A percentile compares a stretch with the other conserved stretches of the same genome.
Evolutionary conservation across 345 rosid species (phyloP).

Genomic region (Passiflora organensis): DNA sequence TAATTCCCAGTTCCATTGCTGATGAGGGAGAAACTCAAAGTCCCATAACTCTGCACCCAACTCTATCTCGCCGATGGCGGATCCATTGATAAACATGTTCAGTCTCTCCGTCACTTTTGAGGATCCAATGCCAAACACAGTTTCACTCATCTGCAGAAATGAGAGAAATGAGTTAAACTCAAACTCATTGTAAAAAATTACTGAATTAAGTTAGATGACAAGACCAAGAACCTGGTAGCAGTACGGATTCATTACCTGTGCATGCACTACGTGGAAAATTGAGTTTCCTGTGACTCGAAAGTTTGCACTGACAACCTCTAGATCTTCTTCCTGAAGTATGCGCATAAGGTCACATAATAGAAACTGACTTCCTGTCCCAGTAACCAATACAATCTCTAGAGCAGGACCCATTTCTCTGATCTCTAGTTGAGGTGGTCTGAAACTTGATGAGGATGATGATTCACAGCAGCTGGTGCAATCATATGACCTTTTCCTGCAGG

Average conservation of each 20-base stretch:
- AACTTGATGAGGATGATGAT: too few relatives aligned
- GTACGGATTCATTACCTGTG: slow-evolving; percentile 36
- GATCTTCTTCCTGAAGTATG: slow-evolving; percentile 39
- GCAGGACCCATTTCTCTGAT: slow-evolving; percentile 32
- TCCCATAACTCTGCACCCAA: slow-evolving; percentile 17
- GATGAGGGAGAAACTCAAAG: slow-evolving; percentile 1
- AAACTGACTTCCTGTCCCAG: slow-evolving; percentile 22
- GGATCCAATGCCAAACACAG: slow-evolving; percentile 25
- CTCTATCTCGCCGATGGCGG: slow-evolving; percentile 16
- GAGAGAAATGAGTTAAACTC: not conserved
- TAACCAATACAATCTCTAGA: slow-evolving; percentile 32
- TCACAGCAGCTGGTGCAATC: not conserved
- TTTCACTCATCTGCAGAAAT: slow-evolving; percentile 26
- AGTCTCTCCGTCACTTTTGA: slow-evolving; percentile 32
- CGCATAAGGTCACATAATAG: slow-evolving; percentile 32
- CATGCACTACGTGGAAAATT: slow-evolving; percentile 32
- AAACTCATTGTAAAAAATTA: not conserved
- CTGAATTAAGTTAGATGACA: too few relatives aligned
- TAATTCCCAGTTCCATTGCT: too few relatives aligned
- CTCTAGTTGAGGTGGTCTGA: slow-evolving; percentile 28
- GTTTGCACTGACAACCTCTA: slow-evolving; percentile 34
- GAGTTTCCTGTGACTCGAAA: slow-evolving; percentile 21
- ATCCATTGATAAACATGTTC: slow-evolving; percentile 33
- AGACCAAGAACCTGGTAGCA: too few relatives aligned
- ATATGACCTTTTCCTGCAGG: slow-evolving; percentile 22